These are phyloP conservation scores for Fraxinus nigra DNA, from an alignment of 305 asterid species.

Conservation along the genomic window DNA sequence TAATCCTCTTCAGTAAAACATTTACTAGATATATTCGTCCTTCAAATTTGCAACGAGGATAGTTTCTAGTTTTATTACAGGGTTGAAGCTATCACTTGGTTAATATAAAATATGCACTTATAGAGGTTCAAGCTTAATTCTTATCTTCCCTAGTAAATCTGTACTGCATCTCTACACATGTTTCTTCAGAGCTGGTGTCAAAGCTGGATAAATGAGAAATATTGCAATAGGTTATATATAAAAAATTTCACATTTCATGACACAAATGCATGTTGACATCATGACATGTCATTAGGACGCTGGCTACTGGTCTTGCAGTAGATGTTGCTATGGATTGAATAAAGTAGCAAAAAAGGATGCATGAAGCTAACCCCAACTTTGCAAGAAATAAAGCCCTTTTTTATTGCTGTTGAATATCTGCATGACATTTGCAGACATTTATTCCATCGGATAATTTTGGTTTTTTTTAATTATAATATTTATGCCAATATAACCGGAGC, in stretches of 20 bases:
- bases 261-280: neutral
- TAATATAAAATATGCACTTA: neutral
- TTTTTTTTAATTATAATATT: neutral
- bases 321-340: neutral
- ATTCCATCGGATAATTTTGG: neutral
- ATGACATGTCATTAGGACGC: neutral
- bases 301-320: neutral
- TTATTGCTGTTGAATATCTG: neutral
- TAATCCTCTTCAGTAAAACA: neutral
- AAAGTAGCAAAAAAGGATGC: neutral
- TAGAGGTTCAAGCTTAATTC: conserved; percentile 4
- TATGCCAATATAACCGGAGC: neutral
- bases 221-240: neutral
- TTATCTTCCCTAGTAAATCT: neutral
- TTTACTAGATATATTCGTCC: neutral
- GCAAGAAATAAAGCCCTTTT: neutral
- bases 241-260: neutral
- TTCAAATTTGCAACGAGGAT: neutral
- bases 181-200: neutral
- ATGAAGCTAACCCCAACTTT: neutral
- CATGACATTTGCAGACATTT: neutral
- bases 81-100: neutral
- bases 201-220: neutral
- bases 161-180: neutral
- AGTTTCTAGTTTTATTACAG: neutral